phyloP scores from a whole-genome alignment of 2,329 filamentous ascomycete genomes.

The Zasmidium angulare region DNA sequence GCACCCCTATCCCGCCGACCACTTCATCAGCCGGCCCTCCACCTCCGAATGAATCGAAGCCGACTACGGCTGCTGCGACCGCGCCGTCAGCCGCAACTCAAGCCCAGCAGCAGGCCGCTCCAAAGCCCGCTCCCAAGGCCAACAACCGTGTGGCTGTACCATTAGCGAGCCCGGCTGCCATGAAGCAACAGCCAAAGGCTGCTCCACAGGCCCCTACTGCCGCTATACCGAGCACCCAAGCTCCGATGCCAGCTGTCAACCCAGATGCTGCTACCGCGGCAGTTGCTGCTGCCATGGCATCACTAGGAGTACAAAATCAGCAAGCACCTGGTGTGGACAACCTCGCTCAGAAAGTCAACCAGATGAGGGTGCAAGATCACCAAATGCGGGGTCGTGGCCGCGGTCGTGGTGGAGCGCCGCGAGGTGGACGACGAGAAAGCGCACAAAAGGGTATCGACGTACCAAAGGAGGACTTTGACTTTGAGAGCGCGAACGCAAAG shows the following conservation, averaged over 20 bases:
- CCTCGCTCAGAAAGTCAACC: constrained; percentile 70
- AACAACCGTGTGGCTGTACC: constrained; percentile 61
- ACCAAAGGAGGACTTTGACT: constrained; percentile 88
- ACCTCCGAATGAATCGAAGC: constrained; percentile 68
- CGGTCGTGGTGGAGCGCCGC: constrained; percentile 48
- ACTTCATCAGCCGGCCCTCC: constrained; percentile 52
- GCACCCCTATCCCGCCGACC: constrained; percentile 46
- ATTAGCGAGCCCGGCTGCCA: constrained; percentile 43
- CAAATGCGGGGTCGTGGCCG: constrained; percentile 43
- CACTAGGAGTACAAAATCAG: constrained; percentile 51
- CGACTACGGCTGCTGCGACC: constrained; percentile 58
- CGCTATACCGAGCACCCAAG: constrained; percentile 9
- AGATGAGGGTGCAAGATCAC: constrained; percentile 59
- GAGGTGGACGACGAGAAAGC: constrained; percentile 35
- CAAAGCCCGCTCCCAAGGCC: constrained; percentile 42
- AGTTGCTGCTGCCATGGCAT: constrained; percentile 78
- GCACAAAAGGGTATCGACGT: constrained; percentile 68
- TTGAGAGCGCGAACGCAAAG: constrained; percentile 79
- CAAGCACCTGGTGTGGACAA: constrained; percentile 57
- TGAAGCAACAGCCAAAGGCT: constrained; percentile 24
- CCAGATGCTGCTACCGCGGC: constrained; percentile 69
- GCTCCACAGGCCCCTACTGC: constrained; percentile 9
- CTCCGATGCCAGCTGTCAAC: constrained; percentile 12
- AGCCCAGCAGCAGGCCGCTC: constrained; percentile 34
- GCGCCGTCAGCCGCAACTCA: constrained; percentile 48